Evolutionary conservation across 1,284 basidiomycete species (phyloP).

Genomic region (Papiliotrema nemorosa): DNA sequence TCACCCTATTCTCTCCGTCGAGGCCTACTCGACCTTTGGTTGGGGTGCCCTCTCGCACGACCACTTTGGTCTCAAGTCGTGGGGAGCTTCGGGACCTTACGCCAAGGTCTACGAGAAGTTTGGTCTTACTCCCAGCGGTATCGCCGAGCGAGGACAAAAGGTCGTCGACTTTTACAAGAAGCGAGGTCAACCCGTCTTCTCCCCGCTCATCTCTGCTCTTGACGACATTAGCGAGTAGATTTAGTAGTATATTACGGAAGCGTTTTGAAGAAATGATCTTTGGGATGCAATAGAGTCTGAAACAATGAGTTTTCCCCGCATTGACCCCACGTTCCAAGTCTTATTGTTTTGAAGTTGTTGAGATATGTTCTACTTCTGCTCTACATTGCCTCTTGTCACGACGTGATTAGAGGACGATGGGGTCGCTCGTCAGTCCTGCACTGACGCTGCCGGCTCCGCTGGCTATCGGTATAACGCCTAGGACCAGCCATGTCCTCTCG

Average conservation of each 20-base stretch:
- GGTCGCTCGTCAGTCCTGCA: constrained; percentile 14
- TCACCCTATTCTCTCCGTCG: constrained; percentile 82
- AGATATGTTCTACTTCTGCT: too few species aligned
- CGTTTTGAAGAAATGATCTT: not conserved
- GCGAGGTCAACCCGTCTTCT: constrained; percentile 67
- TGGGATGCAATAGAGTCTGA: not conserved
- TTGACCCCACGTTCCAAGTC: not conserved
- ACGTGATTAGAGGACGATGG: constrained; percentile 1
- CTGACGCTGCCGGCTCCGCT: constrained; percentile 22
- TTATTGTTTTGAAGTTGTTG: too few species aligned
- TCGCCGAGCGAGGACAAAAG: constrained; percentile 77
- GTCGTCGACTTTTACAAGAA: constrained; percentile 83
- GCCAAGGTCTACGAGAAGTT: constrained; percentile 85
- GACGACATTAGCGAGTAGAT: constrained; percentile 36
- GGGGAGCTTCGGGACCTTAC: constrained; percentile 88
- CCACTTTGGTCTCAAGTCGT: constrained; percentile 73
- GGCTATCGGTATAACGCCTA: constrained; percentile 21
- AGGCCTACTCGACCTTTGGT: constrained; percentile 71
- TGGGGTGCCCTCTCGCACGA: constrained; percentile 87
- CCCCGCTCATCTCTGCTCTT: constrained; percentile 62
- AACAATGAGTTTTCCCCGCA: not conserved
- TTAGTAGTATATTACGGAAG: not conserved
- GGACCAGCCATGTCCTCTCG: constrained; percentile 32
- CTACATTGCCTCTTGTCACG: too few species aligned
- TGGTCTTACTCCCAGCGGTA: constrained; percentile 69